Evolutionary conservation across 495 filamentous ascomycete species (phyloP).

Genomic region (Xylaria flabelliformis): DNA sequence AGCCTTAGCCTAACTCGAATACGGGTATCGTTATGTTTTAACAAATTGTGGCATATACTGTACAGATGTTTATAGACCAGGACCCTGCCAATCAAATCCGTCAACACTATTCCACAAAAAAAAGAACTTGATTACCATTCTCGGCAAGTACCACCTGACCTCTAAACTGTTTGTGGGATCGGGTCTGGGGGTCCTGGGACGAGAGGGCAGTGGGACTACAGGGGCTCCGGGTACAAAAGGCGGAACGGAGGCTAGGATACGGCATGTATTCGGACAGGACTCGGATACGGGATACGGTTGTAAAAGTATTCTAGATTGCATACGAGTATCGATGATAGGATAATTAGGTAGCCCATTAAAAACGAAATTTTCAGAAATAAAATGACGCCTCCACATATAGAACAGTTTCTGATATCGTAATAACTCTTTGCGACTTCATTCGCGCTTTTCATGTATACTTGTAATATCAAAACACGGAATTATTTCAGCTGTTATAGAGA

Average conservation of each 20-base stretch:
- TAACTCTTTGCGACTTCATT: neutral
- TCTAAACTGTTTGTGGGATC: conserved; percentile 12
- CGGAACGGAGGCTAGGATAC: neutral
- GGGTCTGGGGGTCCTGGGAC: neutral
- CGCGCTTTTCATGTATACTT: neutral
- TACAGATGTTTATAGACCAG: neutral
- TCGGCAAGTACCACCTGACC: neutral
- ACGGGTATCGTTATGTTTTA: neutral
- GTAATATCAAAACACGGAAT: neutral
- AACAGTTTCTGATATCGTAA: neutral
- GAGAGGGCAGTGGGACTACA: neutral
- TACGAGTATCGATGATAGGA: neutral
- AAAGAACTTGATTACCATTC: conserved; percentile 16
- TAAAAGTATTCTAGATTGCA: neutral
- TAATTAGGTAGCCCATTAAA: neutral
- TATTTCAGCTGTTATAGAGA: neutral
- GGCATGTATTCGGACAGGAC: neutral
- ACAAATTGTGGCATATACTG: neutral
- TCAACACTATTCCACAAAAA: neutral
- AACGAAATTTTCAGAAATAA: neutral
- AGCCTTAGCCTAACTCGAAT: neutral
- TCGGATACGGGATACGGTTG: neutral
- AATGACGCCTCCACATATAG: neutral
- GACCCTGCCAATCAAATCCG: neutral
- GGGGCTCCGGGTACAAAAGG: neutral